Percentiles rank a stretch among this genome's conserved stretches.
These are phyloP conservation scores for Pezicula neosporulosa DNA, from an alignment of 2,329 filamentous ascomycete genomes.

Conservation along the genomic window DNA sequence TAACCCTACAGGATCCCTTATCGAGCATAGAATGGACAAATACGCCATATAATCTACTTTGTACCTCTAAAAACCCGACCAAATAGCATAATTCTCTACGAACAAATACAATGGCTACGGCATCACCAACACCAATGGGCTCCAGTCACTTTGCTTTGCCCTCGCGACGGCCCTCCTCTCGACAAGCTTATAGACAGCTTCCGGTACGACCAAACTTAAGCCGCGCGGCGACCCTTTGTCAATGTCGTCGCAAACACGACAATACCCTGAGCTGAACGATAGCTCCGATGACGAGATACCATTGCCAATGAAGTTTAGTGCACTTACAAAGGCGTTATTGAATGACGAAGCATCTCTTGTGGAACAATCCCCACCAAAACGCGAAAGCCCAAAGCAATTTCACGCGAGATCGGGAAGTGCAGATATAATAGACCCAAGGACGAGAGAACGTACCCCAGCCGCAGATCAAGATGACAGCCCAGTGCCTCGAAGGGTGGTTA, in stretches of 20 bases:
- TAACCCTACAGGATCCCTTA: constrained; percentile 6
- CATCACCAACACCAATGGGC: constrained; percentile 53
- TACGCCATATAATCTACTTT: constrained; percentile 12
- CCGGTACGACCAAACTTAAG: constrained; percentile 38
- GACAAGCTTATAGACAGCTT: constrained; percentile 50
- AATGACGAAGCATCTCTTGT: constrained; percentile 47
- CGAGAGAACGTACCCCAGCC: constrained; percentile 8
- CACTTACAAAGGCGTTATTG: constrained; percentile 82
- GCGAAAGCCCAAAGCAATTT: constrained; percentile 12
- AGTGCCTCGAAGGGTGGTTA: constrained; percentile 24
- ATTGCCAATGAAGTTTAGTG: constrained; percentile 82
- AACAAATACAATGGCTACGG: constrained; percentile 41
- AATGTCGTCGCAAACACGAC: constrained; percentile 32
- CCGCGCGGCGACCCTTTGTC: constrained; percentile 14
- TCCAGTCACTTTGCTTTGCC: constrained; percentile 42
- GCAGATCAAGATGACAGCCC: constrained; percentile 20
- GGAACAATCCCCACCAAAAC: constrained; percentile 19
- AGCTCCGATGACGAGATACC: constrained; percentile 94
- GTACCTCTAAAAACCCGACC: constrained; percentile 8
- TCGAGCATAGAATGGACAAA: constrained; percentile 21
- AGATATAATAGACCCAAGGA: constrained; percentile 1
- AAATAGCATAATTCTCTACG: constrained; percentile 7
- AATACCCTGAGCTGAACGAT: constrained; percentile 58
- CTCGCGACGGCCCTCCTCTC: constrained; percentile 46
- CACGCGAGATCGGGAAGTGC: constrained; percentile 15